Conservation (phyloP, 768 basidiomycete species). For the Macrolepiota albuminosa region DNA sequence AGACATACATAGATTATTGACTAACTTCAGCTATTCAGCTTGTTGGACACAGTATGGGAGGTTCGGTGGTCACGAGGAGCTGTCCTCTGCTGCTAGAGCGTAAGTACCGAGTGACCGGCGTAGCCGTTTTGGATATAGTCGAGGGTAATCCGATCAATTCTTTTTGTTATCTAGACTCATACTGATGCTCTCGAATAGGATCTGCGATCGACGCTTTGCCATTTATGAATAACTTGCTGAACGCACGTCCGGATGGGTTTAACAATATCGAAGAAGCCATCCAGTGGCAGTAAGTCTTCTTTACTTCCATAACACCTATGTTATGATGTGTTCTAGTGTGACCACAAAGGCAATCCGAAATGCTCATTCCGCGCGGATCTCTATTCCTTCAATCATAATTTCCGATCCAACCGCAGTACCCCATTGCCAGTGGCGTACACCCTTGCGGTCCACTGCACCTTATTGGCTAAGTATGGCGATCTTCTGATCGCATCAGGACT, state of each 20-base stretch:
- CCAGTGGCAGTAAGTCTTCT: constrained; percentile 85
- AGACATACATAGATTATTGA: not conserved
- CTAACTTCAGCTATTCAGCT: constrained; percentile 39
- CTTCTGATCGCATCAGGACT: not conserved
- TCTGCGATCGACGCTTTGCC: constrained; percentile 92
- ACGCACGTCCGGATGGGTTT: constrained; percentile 83
- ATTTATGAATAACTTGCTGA: constrained; percentile 85
- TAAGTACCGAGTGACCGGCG: constrained; percentile 70
- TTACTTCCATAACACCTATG: constrained; percentile 2
- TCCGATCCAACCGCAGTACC: constrained; percentile 36
- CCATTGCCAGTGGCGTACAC: constrained; percentile 75
- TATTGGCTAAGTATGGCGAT: constrained; percentile 79
- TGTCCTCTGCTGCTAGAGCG: constrained; percentile 61
- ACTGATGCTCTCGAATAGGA: constrained; percentile 39
- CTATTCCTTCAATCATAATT: constrained; percentile 75
- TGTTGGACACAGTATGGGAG: constrained; percentile 96
- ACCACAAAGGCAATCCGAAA: constrained; percentile 82
- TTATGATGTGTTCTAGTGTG: constrained; percentile 41
- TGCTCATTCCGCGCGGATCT: constrained; percentile 75
- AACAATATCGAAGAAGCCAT: constrained; percentile 79
- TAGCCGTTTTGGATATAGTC: constrained; percentile 83
- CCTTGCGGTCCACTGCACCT: constrained; percentile 76
- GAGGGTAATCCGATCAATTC: constrained; percentile 50
- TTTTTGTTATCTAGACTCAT: not conserved
- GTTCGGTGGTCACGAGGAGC: constrained; percentile 76